Evolutionary conservation across 768 basidiomycete species (phyloP), one percentile per base, ranked within the genome.

Genomic region (Xanthoconium stramineum): DNA sequence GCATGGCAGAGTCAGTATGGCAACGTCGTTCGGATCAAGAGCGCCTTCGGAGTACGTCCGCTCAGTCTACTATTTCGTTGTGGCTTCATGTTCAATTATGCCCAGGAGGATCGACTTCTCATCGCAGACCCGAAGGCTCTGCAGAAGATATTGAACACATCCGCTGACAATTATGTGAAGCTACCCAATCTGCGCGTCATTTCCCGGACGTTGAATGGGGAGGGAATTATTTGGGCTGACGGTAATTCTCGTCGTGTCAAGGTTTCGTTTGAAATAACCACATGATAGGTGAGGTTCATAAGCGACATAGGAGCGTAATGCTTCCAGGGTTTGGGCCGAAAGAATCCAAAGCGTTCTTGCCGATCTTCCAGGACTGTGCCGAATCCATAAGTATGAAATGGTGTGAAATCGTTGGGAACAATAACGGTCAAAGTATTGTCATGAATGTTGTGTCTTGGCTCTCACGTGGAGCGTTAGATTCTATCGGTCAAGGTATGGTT

Each of bases 281-380:
- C 33, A 28, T 43, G n/a, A 20, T 36, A 70, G 69, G 75, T 3
- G 66, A 75, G 28, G 75, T 69, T 28, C 83, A 84, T 55, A 79
- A 71, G 58, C 74, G 83, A 49, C 82, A 84, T 47, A 69, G 80
- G 54, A 80, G 72, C 57, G 72, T 82, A 15, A 76, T 83, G 76
- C 69, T 80, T 44, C 82, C 82, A 2, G 83, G 80, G 4, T 83
- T 84, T 57, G 79, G 82, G 55, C 73, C 65, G 8, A 75, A 76
- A 1, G 79, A 83, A 55, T 74, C 75, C n/a, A 80, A 75, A 47
- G 73, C 78, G 5, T 81, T 80, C 56, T 70, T 83, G 6, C 72
- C 76, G 13, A 73, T 83, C 42, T 83, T 83, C 69, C 72, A 69
- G 45, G 70, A 72, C 49, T 75, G 55, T 24, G 65, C 68, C 1